These are phyloP conservation scores for Aureobasidium sp. DNA, from an alignment of 2,329 filamentous ascomycete genomes.

Conservation along the genomic window DNA sequence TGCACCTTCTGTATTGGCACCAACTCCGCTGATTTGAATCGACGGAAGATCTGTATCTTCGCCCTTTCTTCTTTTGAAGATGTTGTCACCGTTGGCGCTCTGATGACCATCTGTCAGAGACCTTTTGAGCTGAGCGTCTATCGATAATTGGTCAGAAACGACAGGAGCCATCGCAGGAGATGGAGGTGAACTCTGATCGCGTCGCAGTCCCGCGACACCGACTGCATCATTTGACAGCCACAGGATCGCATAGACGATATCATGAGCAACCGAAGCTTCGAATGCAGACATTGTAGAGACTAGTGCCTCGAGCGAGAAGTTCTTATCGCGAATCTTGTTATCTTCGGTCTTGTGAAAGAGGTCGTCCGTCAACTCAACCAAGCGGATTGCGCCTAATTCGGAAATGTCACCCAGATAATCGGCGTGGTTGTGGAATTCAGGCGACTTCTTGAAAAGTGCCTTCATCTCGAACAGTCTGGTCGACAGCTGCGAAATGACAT, in stretches of 20 bases:
- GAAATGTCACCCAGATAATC: conserved; percentile 5
- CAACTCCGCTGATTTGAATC: neutral
- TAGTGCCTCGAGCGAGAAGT: conserved; percentile 4
- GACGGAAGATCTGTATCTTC: neutral
- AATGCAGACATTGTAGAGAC: conserved; percentile 11
- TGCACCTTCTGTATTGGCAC: neutral
- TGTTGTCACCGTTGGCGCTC: neutral
- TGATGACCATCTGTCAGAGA: neutral
- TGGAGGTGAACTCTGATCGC: neutral
- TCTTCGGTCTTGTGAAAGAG: conserved; percentile 9
- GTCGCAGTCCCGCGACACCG: neutral
- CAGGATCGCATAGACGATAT: conserved; percentile 16
- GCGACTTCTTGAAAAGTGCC: neutral
- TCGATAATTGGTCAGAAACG: neutral
- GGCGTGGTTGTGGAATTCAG: neutral
- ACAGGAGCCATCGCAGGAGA: neutral
- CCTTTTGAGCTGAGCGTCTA: neutral
- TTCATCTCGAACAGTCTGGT: neutral
- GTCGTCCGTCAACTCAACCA: conserved; percentile 7
- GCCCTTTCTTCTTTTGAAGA: conserved; percentile 1
- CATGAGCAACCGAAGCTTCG: conserved; percentile 10
- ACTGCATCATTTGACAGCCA: conserved; percentile 16
- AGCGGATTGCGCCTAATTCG: neutral
- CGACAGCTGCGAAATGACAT: conserved; percentile 5
- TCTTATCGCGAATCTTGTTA: neutral